Evolutionary conservation across 345 rosid genomes (phyloP), one percentile per base, ranked within the genome.

Genomic region (Durio zibethinus): DNA sequence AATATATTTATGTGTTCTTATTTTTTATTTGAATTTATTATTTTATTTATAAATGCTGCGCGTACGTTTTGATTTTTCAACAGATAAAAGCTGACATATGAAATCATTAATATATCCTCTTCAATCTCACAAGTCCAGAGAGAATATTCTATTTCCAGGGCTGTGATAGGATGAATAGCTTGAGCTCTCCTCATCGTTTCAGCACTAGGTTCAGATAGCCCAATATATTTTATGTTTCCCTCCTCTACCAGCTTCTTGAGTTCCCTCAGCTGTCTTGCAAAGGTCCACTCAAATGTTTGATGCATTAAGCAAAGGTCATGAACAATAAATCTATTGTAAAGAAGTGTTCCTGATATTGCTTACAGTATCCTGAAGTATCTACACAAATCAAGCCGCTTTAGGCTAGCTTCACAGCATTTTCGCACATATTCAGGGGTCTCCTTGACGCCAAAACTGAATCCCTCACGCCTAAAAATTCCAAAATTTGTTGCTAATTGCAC

Each of bases 401-500:
- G 86, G 70, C 89, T 86, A 52, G 88, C 88, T 84, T 85, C 89
- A 60, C 91, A 90, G 80, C 88, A 86, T 80, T 83, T 54, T 33
- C 90, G 65, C 10, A 80, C 88, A 23, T 88, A 80, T 47, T 85
- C 84, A 53, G 91, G 89, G 57, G 64, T 77, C 54, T 90, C 91
- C 23, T 56, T 73, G 5, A 85, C 79, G 14, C 50, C 76, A 66
- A 84, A 31, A 40, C 56, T 70, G 10, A 35, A 43, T 10, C 74
- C 84, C 10, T 79, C 81, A 18, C 50, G 18, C 7, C 1, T 2
- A 3, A 20, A 1, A 2, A 82, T 7, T 23, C 91, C 89, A 15
- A 86, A 89, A 81, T 88, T 89, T 5, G 89, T 88, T 18, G 88
- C 89, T 61, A 88, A 67, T 60, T 89, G 91, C 79, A 88, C 75